Base-by-base conservation (phyloP, 352 stramenopile genomes). In the Plasmopara halstedii region DNA sequence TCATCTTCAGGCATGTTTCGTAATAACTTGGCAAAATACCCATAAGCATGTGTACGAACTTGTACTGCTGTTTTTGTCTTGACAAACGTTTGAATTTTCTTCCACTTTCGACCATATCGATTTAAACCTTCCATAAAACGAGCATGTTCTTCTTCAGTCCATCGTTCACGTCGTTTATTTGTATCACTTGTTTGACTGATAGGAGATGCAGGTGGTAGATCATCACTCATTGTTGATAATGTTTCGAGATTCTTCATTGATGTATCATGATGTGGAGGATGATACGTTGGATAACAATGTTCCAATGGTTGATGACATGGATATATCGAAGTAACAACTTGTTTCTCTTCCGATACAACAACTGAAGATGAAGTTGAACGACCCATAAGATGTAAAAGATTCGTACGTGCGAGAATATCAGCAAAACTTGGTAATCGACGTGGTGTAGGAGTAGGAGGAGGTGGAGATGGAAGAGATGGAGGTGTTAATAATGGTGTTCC, bases 101-200 rank as follows among this genome's bases (percentile, higher is more conserved):
- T 91, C 80, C 80, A 91, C 53, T 91, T 91, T 50, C 80, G 80
- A 18, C 80, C 80, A 51, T 88, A 91, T 21, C 72, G 71, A 58
- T 88, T 88, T n/a, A 91, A 52, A 0, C 80, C 80, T 52, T 91
- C 76, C 77, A 91, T 88, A 58, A 91, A 91, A 9, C 72, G 68
- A 13, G 76, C 76, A 49, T 91, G 80, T 39, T 91, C 80, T 41
- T 88, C 77, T 25, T 88, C 73, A 1, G 80, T 91, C 80, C 80
- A 91, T 14, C 80, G 72, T 41, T 91, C 80, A 39, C 80, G 80
- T 22, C 75, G 72, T 52, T 87, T 87, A 64, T 73, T 85, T 2
- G 62, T 62, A 37, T 83, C 73, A 36, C 70, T 75, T 3, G 64
- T 67, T 44, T 83, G 68, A 37, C 73, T 85, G 51, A 71, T 62